Percentiles rank a stretch among this genome's conserved stretches.
These are phyloP conservation scores for Isabelozyma heimii DNA, from an alignment of 805 yeast genomes.

Conservation along the genomic window DNA sequence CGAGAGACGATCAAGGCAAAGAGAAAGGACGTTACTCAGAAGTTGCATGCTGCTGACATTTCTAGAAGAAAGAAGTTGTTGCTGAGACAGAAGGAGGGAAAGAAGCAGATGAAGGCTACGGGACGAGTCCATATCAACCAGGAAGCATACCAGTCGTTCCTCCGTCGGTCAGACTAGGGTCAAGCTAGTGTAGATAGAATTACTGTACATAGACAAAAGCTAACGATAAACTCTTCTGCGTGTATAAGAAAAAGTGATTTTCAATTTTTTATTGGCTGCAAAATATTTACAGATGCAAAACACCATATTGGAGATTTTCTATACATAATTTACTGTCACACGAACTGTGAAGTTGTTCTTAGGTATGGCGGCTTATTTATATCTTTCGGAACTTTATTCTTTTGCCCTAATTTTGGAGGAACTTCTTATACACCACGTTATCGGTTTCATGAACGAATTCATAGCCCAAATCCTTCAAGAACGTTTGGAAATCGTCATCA, in stretches of 20 bases:
- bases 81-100: conserved; percentile 90
- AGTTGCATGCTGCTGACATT: conserved; percentile 89
- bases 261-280: not conserved
- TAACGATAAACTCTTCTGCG: not conserved
- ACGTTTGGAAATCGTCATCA: conserved; percentile 59
- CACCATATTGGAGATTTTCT: too few relatives aligned
- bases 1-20: conserved; percentile 92
- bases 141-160: conserved; percentile 87
- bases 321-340: too few relatives aligned
- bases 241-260: not conserved
- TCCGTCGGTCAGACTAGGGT: conserved; percentile 35
- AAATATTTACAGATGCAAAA: not conserved
- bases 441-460: conserved; percentile 77
- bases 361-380: not conserved
- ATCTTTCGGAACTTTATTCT: too few relatives aligned
- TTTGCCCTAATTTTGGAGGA: conserved; percentile 40
- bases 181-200: not conserved
- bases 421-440: conserved; percentile 80
- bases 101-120: conserved; percentile 73
- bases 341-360: too few relatives aligned
- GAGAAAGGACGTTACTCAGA: conserved; percentile 92
- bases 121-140: conserved; percentile 78
- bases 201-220: conserved; percentile 5
- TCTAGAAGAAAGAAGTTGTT: conserved; percentile 85
- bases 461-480: conserved; percentile 73